Evolutionary conservation across 2,329 filamentous ascomycete genomes (phyloP).

Genomic region (Myriosclerotinia curreyana): DNA sequence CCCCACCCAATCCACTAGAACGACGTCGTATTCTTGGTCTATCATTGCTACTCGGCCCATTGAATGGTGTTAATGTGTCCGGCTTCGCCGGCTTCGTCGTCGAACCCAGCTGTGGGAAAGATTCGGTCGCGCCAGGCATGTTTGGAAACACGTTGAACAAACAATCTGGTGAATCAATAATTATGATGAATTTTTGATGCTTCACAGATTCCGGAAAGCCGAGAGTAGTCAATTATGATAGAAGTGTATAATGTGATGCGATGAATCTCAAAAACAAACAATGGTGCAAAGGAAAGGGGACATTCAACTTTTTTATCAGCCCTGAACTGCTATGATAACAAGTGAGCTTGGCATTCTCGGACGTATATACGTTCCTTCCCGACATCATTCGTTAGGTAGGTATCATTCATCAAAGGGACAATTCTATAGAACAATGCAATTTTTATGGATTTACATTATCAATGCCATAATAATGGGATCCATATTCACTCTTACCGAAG

Average conservation of each 20-base stretch:
- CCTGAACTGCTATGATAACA: not conserved
- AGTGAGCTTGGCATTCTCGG: conserved; percentile 1
- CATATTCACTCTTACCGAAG: not conserved
- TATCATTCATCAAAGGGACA: conserved; percentile 9
- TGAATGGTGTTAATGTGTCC: conserved; percentile 16
- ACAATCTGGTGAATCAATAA: not conserved
- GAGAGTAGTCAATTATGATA: not conserved
- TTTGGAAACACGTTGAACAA: conserved; percentile 7
- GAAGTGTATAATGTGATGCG: not conserved
- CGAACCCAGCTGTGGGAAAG: conserved; percentile 24
- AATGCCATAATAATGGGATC: not conserved
- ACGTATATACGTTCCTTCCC: not conserved
- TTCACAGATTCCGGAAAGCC: not conserved
- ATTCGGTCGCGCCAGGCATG: conserved; percentile 23
- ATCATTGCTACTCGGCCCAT: conserved; percentile 26
- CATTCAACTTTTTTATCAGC: conserved; percentile 13
- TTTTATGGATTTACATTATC: conserved; percentile 11
- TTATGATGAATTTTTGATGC: not conserved
- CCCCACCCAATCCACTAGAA: conserved; percentile 49
- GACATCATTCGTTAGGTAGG: conserved; percentile 2
- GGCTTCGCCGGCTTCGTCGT: conserved; percentile 12
- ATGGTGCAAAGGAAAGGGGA: not conserved
- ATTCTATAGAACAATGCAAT: conserved; percentile 7
- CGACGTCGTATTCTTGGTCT: conserved; percentile 42
- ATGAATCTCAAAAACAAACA: not conserved